phyloP scores from a whole-genome alignment of 371 early-diverging fungal species.

The Rhizopus arrhizus region DNA sequence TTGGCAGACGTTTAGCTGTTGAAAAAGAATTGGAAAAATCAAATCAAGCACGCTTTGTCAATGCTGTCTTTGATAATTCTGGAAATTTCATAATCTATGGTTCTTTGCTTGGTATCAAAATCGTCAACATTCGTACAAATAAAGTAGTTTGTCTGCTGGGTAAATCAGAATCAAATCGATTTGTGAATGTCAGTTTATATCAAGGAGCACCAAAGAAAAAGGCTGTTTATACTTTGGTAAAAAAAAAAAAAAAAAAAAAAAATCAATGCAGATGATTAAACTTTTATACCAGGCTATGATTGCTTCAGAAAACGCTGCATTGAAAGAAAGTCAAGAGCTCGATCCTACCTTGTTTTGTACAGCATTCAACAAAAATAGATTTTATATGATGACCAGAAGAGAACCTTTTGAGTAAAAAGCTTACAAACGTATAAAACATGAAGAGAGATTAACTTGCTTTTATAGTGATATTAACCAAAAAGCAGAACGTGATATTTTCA shows the following conservation, averaged over 20 bases:
- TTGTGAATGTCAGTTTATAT: constrained; percentile 84
- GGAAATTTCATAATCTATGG: constrained; percentile 88
- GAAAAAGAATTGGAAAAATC: constrained; percentile 86
- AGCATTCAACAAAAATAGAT: constrained; percentile 88
- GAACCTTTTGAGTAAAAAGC: constrained; percentile 79
- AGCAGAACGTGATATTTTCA: constrained; percentile 90
- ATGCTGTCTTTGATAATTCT: constrained; percentile 93
- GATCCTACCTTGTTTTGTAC: constrained; percentile 92
- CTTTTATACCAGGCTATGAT: constrained; percentile 71
- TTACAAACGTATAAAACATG: background rate
- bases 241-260: background rate
- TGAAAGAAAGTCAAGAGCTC: constrained; percentile 66
- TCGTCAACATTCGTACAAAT: constrained; percentile 84
- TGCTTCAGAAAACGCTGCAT: constrained; percentile 83
- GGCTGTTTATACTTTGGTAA: constrained; percentile 71
- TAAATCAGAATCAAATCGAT: constrained; percentile 88
- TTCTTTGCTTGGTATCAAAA: constrained; percentile 92
- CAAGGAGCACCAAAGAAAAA: constrained; percentile 88
- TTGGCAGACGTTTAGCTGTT: constrained; percentile 89
- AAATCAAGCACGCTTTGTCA: constrained; percentile 66
- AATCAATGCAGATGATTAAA: background rate
- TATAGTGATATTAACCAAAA: constrained; percentile 48
- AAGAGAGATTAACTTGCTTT: background rate
- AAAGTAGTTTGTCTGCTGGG: constrained; percentile 85
- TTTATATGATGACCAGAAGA: constrained; percentile 87